Conservation (phyloP, 2,329 filamentous ascomycete species). For the Colletotrichum endophyticum region DNA sequence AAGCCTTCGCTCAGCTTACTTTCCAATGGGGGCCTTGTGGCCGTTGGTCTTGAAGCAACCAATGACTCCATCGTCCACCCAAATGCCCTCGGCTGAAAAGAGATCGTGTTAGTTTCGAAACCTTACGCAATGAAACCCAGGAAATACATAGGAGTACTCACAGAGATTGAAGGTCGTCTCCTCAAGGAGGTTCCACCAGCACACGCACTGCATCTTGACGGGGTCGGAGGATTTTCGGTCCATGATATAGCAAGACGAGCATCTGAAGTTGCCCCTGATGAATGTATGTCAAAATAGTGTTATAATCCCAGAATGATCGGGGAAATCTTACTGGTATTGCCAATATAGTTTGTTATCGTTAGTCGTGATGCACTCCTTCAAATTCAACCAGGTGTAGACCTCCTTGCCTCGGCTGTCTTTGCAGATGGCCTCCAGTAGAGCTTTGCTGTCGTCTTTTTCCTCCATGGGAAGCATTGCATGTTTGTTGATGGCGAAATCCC, state of each 20-base stretch:
- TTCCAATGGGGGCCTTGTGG: neutral
- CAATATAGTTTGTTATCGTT: neutral
- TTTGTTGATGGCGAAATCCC: neutral
- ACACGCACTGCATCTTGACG: no score
- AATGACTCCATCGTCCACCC: neutral
- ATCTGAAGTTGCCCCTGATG: neutral
- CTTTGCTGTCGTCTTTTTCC: rapidly evolving
- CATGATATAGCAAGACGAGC: no score
- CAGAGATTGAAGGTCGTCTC: no score
- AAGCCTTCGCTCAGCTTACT: rapidly evolving
- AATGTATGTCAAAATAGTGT: neutral
- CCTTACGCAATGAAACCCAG: neutral
- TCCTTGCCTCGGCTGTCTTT: neutral
- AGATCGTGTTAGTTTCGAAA: rapidly evolving
- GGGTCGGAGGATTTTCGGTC: neutral
- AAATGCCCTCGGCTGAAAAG: neutral
- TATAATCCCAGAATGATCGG: neutral
- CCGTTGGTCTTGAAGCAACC: neutral
- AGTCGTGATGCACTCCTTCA: neutral
- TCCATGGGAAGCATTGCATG: neutral
- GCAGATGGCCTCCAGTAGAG: neutral
- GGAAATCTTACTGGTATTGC: neutral
- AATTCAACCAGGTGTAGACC: neutral
- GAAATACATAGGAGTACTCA: rapidly evolving
- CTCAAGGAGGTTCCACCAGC: no score